phyloP scores from a whole-genome alignment of 139 green algal species.

The Klebsormidium nitens region DNA sequence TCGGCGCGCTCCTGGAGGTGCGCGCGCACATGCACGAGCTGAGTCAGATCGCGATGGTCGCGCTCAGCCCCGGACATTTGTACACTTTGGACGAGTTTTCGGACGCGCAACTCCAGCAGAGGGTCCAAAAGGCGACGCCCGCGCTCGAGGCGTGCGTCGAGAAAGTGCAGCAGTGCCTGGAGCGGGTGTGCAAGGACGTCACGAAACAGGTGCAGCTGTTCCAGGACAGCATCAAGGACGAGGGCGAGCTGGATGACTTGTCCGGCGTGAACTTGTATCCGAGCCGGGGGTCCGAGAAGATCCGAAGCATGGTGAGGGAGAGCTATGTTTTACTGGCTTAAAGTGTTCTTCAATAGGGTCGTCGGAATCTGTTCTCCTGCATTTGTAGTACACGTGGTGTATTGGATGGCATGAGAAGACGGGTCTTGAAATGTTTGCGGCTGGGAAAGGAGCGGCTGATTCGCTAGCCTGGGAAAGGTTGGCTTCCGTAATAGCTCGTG shows the following conservation, averaged over 20 bases:
- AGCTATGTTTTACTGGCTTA: no score
- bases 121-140: conserved; percentile 16
- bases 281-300: conserved; percentile 21
- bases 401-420: no score
- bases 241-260: conserved; percentile 37
- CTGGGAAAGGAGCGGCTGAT: no score
- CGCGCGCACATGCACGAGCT: conserved; percentile 26
- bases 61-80: conserved; percentile 3
- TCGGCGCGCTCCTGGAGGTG: conserved; percentile 29
- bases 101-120: conserved; percentile 22
- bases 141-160: conserved; percentile 21
- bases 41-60: conserved; percentile 11
- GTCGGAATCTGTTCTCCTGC: no score
- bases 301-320: conserved; percentile 36
- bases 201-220: conserved; percentile 17
- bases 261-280: conserved; percentile 67
- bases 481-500: no score
- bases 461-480: no score
- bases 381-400: no score
- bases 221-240: conserved; percentile 15
- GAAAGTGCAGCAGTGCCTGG: conserved; percentile 9
- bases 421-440: no score
- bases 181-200: conserved; percentile 17
- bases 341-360: no score
- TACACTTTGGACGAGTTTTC: conserved; percentile 44